phyloP scores from a whole-genome alignment of 2,329 filamentous ascomycete genomes.

The Paraphoma sp. region DNA sequence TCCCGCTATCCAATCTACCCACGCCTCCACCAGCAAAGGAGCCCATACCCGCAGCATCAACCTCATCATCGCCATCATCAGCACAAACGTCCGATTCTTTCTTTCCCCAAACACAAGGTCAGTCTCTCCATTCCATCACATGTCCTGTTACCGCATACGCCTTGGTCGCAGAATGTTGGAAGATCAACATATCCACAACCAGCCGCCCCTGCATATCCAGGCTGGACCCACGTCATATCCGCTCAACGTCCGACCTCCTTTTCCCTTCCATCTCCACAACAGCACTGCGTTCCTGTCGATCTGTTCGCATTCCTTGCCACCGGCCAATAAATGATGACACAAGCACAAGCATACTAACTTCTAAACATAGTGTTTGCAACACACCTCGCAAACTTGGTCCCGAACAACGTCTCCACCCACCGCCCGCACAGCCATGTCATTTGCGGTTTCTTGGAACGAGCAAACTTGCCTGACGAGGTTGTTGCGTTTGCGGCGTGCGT shows the following conservation, averaged over 20 bases:
- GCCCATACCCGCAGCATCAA: constrained; percentile 15
- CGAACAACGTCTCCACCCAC: constrained; percentile 37
- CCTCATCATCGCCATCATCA: constrained; percentile 13
- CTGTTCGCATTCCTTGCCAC: constrained; percentile 8
- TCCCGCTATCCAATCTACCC: constrained; percentile 48
- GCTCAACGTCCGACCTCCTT: constrained; percentile 7
- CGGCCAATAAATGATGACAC: constrained; percentile 8
- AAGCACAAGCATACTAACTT: neutral
- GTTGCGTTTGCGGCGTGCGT: constrained; percentile 49
- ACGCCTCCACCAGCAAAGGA: constrained; percentile 48
- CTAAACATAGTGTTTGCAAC: constrained; percentile 42
- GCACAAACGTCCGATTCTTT: constrained; percentile 6
- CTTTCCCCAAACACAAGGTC: constrained; percentile 38
- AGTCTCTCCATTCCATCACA: constrained; percentile 25
- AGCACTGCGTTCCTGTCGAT: constrained; percentile 28
- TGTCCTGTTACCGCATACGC: constrained; percentile 16
- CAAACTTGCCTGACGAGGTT: constrained; percentile 41
- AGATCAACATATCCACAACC: neutral
- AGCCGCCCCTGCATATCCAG: constrained; percentile 23
- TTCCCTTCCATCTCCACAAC: constrained; percentile 13
- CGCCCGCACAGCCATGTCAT: constrained; percentile 35
- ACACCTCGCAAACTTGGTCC: constrained; percentile 46
- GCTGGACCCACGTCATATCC: constrained; percentile 19
- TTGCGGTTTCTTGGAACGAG: constrained; percentile 36
- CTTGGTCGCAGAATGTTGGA: constrained; percentile 13